Evolutionary conservation across 305 asterid genomes (phyloP).

Genomic region (Vinca major): DNA sequence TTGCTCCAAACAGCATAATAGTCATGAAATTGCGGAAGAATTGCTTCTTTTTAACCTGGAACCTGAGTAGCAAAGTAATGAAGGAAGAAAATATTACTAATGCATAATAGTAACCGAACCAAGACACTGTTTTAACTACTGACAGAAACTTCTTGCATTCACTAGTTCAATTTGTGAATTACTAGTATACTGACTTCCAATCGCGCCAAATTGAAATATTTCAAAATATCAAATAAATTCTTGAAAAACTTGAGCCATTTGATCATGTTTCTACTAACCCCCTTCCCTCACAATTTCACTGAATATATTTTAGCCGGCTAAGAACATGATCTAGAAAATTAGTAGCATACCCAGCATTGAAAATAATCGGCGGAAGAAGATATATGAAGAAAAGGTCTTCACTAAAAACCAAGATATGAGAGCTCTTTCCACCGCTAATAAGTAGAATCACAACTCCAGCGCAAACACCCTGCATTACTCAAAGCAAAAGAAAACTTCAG

Average conservation of each 20-base stretch:
- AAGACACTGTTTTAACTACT: background rate
- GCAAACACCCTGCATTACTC: constrained; percentile 46
- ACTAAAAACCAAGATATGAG: constrained; percentile 76
- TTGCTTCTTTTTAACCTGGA: constrained; percentile 54
- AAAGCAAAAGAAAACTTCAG: too few species aligned
- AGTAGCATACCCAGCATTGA: constrained; percentile 74
- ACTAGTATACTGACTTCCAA: too few species aligned
- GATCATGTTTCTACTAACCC: background rate
- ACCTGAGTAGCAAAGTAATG: constrained; percentile 40
- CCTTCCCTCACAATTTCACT: background rate
- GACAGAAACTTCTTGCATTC: background rate
- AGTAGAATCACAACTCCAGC: constrained; percentile 83
- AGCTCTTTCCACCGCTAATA: constrained; percentile 66
- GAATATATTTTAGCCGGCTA: background rate
- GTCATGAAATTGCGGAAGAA: constrained; percentile 61
- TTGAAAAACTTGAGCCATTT: background rate
- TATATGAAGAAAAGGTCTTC: constrained; percentile 92
- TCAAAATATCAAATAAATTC: too few species aligned
- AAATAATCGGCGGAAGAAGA: constrained; percentile 96
- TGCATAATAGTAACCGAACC: background rate
- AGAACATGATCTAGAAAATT: background rate
- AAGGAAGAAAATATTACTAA: background rate
- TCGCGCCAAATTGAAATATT: too few species aligned
- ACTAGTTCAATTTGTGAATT: background rate
- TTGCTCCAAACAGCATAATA: constrained; percentile 77